Evolutionary conservation across 345 rosid genomes (phyloP).

Genomic region (Brassica nigra): DNA sequence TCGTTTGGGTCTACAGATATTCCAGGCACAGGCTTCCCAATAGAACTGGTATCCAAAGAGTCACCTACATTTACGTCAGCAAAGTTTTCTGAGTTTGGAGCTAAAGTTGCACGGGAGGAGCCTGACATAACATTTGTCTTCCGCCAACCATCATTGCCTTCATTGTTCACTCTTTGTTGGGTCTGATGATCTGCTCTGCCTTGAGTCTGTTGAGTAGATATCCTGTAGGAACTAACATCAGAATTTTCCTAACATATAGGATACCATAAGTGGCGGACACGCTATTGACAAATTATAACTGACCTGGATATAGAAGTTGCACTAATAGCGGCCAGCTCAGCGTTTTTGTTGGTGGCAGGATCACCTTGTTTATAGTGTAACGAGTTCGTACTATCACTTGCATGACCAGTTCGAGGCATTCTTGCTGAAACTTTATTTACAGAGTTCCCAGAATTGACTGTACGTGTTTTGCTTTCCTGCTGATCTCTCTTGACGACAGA

Average conservation of each 20-base stretch:
- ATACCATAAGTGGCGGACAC: conserved; percentile 35
- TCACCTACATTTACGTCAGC: conserved; percentile 43
- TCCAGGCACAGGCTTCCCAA: conserved; percentile 45
- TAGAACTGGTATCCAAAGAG: conserved; percentile 32
- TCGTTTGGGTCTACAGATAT: conserved; percentile 52
- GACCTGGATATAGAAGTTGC: conserved; percentile 55
- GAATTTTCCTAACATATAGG: conserved; percentile 35
- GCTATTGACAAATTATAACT: conserved; percentile 32
- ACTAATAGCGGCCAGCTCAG: conserved; percentile 37
- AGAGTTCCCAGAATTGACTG: conserved; percentile 41
- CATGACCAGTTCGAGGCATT: conserved; percentile 42
- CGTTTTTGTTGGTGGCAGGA: conserved; percentile 49
- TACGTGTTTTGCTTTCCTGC: conserved; percentile 49
- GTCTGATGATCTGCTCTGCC: conserved; percentile 59
- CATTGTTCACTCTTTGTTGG: conserved; percentile 53
- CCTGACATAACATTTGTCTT: conserved; percentile 50
- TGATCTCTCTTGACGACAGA: conserved; percentile 45
- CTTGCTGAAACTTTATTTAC: conserved; percentile 46
- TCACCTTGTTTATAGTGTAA: conserved; percentile 41
- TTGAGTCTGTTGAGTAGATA: conserved; percentile 56
- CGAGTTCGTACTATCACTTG: conserved; percentile 38
- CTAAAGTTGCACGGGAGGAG: conserved; percentile 35
- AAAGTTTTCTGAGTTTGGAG: conserved; percentile 48
- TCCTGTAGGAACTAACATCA: conserved; percentile 60
- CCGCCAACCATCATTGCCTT: conserved; percentile 63